phyloP scores from a whole-genome alignment of 129 eudicot species.

The Escallonia herrerae region DNA sequence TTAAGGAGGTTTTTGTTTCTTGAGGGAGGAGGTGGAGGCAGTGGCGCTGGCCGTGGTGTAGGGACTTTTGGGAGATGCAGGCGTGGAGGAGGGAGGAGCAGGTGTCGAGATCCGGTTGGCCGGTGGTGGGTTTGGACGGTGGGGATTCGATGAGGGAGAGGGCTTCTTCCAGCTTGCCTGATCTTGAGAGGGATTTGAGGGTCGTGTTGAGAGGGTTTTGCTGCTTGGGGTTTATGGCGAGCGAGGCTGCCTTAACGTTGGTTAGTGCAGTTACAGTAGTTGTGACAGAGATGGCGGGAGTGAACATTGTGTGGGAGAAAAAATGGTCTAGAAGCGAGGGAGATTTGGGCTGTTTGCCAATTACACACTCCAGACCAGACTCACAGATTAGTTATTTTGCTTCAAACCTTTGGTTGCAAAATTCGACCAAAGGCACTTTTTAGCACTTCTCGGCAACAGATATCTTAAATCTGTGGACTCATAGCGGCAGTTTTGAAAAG shows the following conservation, averaged over 20 bases:
- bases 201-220: conserved; percentile 7
- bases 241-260: conserved; percentile 22
- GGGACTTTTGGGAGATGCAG: conserved; percentile 31
- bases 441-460: too few relatives aligned
- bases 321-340: too few relatives aligned
- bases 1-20: conserved; percentile 16
- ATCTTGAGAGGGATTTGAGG: conserved; percentile 30
- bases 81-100: conserved; percentile 28
- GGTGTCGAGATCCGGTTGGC: conserved; percentile 15
- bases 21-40: conserved; percentile 29
- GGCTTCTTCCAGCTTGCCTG: conserved; percentile 35
- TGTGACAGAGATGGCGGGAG: conserved; percentile 19
- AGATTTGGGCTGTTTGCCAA: too few relatives aligned
- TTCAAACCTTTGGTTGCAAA: too few relatives aligned
- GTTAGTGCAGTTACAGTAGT: conserved; percentile 21
- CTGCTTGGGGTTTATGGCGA: conserved; percentile 10
- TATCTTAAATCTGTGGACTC: too few relatives aligned
- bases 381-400: too few relatives aligned
- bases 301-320: not conserved
- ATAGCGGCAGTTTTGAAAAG: too few relatives aligned
- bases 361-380: too few relatives aligned
- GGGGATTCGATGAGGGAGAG: conserved; percentile 26
- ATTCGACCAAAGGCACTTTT: too few relatives aligned
- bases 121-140: conserved; percentile 2
- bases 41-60: conserved; percentile 30